Base-by-base conservation (phyloP, 371 early-diverging fungal species). In the Blakeslea trispora region DNA sequence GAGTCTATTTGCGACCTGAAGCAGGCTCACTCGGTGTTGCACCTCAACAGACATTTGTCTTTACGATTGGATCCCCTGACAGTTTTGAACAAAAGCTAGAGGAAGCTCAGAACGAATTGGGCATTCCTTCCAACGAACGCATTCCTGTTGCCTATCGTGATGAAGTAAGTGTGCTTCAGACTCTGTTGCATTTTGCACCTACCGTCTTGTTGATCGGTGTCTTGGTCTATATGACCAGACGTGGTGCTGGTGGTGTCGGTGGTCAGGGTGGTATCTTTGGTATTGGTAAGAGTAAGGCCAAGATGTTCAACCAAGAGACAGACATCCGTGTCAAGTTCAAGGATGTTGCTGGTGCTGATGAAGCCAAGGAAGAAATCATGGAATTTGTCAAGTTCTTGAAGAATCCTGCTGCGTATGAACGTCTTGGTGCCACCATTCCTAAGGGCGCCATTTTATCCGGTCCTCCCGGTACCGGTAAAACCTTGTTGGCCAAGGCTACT, bases 361-460 rank as follows among this genome's bases (percentile, higher is more conserved):
- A 94, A 69, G 99, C 99, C 53, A 99, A 99, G 78, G 95, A 97
- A 61, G 99, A 99, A 77, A 99, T 99, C 53, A 99, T 99, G 95
- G 99, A 99, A 82, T 98, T 99, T 88, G 99, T 99, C 53, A 99
- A 99, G 79, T 97, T 99, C 68, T 79, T 99, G 51, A 99, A 99
- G 74, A 92, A 99, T 68, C 99, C 99, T 22, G 89, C 82, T 37
- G 76, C 81, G n/a, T 99, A 96, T 74, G 97, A 97, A 71, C 85
- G 89, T 55, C 83, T 99, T 44, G 99, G 99, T 34, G 99, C 99
- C 53, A 97, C 96, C 72, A 99, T 99, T 55, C 99, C 99, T 22
- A 98, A 97, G 74, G 99, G 99, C 24, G 99, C 99, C 5, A 97
- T 99, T 56, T 75, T 99, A 3, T 74, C 74, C 21, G 78, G 99